Evolutionary conservation across 106 monocot genomes (phyloP).

Genomic region (Allium cepa): DNA sequence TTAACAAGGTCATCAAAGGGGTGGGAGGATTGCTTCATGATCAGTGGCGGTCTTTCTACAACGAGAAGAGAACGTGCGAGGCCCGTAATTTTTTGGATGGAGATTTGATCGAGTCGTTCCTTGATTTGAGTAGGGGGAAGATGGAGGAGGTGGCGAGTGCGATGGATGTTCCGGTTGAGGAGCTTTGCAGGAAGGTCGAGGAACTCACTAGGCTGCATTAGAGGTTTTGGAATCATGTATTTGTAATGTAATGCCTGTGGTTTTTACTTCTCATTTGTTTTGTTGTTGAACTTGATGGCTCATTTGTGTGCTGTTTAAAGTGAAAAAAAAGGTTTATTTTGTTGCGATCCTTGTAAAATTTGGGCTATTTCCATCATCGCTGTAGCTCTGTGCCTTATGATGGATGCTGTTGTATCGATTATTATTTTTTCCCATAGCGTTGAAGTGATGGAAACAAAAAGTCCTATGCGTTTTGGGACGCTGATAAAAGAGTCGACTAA

Average conservation of each 20-base stretch:
- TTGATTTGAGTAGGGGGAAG: slow-evolving; percentile 64
- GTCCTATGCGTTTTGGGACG: too few species aligned
- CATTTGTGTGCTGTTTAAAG: too few species aligned
- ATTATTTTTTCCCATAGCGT: too few species aligned
- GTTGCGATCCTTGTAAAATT: too few species aligned
- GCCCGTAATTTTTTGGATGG: slow-evolving; percentile 92
- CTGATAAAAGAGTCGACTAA: too few species aligned
- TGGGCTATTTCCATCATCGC: too few species aligned
- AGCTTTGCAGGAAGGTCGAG: slow-evolving; percentile 89
- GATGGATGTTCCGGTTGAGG: slow-evolving; percentile 71
- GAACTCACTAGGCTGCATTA: slow-evolving; percentile 92
- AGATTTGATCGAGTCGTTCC: slow-evolving; percentile 90
- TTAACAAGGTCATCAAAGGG: slow-evolving; percentile 89
- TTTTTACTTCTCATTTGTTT: neutral
- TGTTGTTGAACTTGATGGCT: neutral
- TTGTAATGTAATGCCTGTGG: neutral
- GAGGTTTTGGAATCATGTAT: too few species aligned
- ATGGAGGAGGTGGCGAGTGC: slow-evolving; percentile 77
- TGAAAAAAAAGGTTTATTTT: too few species aligned
- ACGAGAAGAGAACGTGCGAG: slow-evolving; percentile 84
- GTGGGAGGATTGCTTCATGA: slow-evolving; percentile 93
- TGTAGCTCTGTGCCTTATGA: too few species aligned
- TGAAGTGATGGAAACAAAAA: too few species aligned
- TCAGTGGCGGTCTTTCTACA: slow-evolving; percentile 93
- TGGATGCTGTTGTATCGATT: too few species aligned